Base-by-base conservation (phyloP, 768 basidiomycete genomes). In the Tulasnella sp. region DNA sequence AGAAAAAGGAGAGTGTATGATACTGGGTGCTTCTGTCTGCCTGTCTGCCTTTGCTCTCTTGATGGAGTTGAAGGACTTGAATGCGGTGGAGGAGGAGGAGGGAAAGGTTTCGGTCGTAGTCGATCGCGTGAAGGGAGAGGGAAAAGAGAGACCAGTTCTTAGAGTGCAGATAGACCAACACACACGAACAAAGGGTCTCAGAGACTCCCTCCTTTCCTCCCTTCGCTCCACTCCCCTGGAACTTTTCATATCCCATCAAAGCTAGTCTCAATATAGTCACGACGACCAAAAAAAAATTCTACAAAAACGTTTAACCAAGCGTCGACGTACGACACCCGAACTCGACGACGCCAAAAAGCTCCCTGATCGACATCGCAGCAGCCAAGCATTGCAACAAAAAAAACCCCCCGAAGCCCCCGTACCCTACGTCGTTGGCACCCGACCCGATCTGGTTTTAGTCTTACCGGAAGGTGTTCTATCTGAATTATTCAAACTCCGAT, bases 131-230 rank as follows among this genome's bases (percentile, higher is more conserved):
- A 64, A 64, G 58, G 58, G 58, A 64, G 58, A 64, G 58, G 58
- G 58, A 64, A 64, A 64, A 64, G 58, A 64, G 58, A 31, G 11
- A 31, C 7, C 6, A 12, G 17, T 14, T 12, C 58, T 29, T 34
- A 64, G 25, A 64, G 58, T 64, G 58, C 58, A 64, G 58, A 64
- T 64, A 34, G 58, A 64, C 58, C 58, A 64, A 64, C 58, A 64
- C 58, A 64, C 58, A 64, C 58, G 69, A 70, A 70, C 69, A 70
- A 70, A 70, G 69, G 69, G 69, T 70, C 69, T 22, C 15, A 34
- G 22, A 70, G 25, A 38, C 69, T 29, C 37, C n/a, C 58, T 64
- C 58, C 58, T 64, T 64, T 64, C 58, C 58, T n/a, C 42, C 58
- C 58, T 64, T 22, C 22, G 54, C 54, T 58, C 54, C 54, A 58